Evolutionary conservation across 352 stramenopile species (phyloP).

Genomic region (Elongisporangium anandrum): DNA sequence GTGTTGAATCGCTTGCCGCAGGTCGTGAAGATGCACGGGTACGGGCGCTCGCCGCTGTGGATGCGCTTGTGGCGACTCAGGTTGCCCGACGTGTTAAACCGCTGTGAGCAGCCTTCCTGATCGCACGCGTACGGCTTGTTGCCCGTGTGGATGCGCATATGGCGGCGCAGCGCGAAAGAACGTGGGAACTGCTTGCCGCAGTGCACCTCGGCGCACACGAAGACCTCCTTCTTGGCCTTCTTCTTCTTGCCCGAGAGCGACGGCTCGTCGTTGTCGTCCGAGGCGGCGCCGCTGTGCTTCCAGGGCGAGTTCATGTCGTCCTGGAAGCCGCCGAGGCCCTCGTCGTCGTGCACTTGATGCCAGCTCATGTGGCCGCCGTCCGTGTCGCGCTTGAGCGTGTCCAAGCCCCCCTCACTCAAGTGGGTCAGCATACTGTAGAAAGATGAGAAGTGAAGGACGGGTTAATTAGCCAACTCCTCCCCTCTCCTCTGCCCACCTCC

Average conservation of each 20-base stretch:
- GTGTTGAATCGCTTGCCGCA: slow-evolving; percentile 87
- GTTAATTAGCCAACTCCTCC: neutral
- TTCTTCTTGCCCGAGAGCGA: slow-evolving; percentile 26
- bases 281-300: neutral
- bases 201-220: slow-evolving; percentile 68
- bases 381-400: slow-evolving; percentile 14
- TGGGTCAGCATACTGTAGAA: slow-evolving; percentile 26
- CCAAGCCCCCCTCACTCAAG: slow-evolving; percentile 7
- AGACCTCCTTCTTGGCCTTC: slow-evolving; percentile 47
- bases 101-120: slow-evolving; percentile 62
- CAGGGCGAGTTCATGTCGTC: neutral
- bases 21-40: slow-evolving; percentile 68
- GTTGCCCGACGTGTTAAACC: slow-evolving; percentile 88
- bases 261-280: slow-evolving; percentile 10
- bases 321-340: neutral
- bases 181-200: slow-evolving; percentile 84
- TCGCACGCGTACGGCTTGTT: slow-evolving; percentile 82
- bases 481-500: neutral
- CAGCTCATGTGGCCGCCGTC: neutral
- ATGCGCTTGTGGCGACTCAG: slow-evolving; percentile 86
- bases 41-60: slow-evolving; percentile 79
- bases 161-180: slow-evolving; percentile 75
- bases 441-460: slow-evolving; percentile 29
- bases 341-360: slow-evolving; percentile 11
- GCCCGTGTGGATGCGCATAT: slow-evolving; percentile 84